Conservation (phyloP, 371 early-diverging fungal genomes). For the Choanephora cucurbitarum region DNA sequence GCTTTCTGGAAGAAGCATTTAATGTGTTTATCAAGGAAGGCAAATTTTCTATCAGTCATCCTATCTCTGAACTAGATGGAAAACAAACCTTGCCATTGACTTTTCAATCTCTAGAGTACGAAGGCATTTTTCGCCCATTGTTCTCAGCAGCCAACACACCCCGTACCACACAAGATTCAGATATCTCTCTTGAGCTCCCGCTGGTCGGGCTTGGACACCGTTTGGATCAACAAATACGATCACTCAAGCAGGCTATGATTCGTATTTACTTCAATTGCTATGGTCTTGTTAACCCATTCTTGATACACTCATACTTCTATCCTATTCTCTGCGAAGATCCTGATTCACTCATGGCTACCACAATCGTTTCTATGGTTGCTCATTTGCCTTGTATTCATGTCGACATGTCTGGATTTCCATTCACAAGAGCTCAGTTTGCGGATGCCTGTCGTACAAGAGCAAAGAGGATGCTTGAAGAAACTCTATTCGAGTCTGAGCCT, state of each 20-base stretch:
- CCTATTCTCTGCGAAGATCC: constrained; percentile 16
- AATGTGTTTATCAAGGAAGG: background rate
- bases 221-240: background rate
- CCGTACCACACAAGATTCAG: background rate
- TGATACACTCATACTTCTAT: constrained; percentile 26
- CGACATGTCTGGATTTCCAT: constrained; percentile 8
- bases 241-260: constrained; percentile 12
- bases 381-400: constrained; percentile 27
- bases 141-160: background rate
- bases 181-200: background rate
- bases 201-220: no score
- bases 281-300: constrained; percentile 18
- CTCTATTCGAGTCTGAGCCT: constrained; percentile 27
- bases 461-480: constrained; percentile 21
- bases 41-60: background rate
- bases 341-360: constrained; percentile 22
- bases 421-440: constrained; percentile 20
- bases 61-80: constrained; percentile 2
- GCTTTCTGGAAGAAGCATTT: constrained; percentile 13
- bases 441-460: constrained; percentile 21
- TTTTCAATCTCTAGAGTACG: background rate
- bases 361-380: constrained; percentile 22
- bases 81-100: constrained; percentile 8
- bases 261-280: constrained; percentile 30
- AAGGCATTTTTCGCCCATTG: background rate